Evolutionary conservation across 78 protist genomes (phyloP).

Genomic region (Dictyostelium firmibasis): DNA sequence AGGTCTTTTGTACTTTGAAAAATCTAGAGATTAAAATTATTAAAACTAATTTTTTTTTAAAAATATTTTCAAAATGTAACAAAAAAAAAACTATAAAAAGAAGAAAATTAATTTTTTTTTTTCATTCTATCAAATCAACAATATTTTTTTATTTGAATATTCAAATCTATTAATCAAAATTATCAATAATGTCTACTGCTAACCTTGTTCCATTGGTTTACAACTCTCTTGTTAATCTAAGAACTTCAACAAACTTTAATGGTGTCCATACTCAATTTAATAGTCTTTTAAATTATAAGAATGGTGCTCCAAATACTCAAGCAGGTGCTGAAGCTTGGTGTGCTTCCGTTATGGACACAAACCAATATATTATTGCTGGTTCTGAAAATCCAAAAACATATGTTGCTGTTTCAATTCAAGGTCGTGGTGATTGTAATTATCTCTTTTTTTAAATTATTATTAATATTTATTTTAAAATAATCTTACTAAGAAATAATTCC

Average conservation of each 20-base stretch:
- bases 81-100: too few species aligned
- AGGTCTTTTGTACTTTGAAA: too few species aligned
- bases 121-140: too few species aligned
- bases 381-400: background rate
- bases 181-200: background rate
- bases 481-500: too few species aligned
- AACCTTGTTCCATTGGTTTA: background rate
- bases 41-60: too few species aligned
- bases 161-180: background rate
- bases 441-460: too few species aligned
- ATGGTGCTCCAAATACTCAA: background rate
- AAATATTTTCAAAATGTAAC: too few species aligned
- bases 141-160: too few species aligned
- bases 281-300: background rate
- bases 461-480: too few species aligned
- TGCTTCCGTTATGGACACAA: background rate
- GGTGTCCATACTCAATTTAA: background rate
- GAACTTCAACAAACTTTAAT: background rate
- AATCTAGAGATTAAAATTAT: too few species aligned
- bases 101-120: too few species aligned
- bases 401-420: background rate
- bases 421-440: background rate
- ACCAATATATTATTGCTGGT: background rate
- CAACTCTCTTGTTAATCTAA: background rate
- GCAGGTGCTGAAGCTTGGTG: background rate